Conservation (phyloP, 2,329 filamentous ascomycete species). For the Cordyceps javanica region DNA sequence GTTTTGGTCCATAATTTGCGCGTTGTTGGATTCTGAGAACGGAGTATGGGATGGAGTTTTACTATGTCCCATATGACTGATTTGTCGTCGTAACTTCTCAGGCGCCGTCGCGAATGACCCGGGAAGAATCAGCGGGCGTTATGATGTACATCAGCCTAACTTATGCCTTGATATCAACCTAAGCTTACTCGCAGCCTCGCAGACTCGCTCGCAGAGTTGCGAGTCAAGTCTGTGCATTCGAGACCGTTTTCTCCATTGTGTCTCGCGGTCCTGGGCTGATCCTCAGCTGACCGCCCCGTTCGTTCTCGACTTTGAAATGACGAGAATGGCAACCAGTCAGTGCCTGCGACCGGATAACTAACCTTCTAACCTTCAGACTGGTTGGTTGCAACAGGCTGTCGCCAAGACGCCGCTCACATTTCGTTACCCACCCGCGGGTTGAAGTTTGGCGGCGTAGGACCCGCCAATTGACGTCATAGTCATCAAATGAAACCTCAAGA, state of each 20-base stretch:
- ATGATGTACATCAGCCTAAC: no score
- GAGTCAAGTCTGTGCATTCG: no score
- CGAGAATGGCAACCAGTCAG: neutral
- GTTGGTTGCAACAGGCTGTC: neutral
- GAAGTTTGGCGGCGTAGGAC: neutral
- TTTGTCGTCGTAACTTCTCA: no score
- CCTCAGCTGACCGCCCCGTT: constrained; percentile 3
- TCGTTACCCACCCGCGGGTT: neutral
- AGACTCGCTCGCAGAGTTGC: no score
- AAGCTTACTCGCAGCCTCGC: no score
- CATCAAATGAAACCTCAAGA: constrained; percentile 5
- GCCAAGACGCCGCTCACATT: constrained; percentile 3
- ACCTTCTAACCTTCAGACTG: neutral
- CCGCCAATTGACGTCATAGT: constrained; percentile 9
- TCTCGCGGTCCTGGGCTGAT: neutral
- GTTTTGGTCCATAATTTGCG: neutral
- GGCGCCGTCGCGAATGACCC: no score
- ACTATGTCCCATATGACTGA: no score
- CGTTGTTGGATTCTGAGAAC: neutral
- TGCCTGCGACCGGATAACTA: neutral
- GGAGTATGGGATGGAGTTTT: no score
- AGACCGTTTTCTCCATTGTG: neutral
- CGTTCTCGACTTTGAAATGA: neutral
- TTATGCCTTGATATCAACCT: no score
- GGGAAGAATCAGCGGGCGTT: no score